These are phyloP conservation scores for Neurospora sp. DNA, from an alignment of 495 filamentous ascomycete genomes.

Conservation along the genomic window DNA sequence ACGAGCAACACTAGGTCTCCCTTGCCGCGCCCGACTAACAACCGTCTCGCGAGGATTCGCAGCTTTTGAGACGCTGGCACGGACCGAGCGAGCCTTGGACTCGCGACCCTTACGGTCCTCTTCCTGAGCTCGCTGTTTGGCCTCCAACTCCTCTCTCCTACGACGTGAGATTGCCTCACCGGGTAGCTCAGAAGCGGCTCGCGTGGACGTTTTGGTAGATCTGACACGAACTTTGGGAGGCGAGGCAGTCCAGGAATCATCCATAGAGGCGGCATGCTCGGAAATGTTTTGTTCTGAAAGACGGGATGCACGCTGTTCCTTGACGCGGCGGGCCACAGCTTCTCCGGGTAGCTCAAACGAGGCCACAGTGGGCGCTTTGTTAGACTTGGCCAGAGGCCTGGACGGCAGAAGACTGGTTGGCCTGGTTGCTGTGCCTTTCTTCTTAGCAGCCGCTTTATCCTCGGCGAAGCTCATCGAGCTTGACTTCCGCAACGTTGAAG, in stretches of 20 bases:
- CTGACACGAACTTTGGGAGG: conserved; percentile 37
- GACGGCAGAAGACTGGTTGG: conserved; percentile 36
- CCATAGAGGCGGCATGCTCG: conserved; percentile 20
- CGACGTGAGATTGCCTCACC: conserved; percentile 64
- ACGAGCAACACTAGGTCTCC: conserved; percentile 13
- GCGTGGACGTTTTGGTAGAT: conserved; percentile 52
- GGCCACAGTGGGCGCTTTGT: conserved; percentile 52
- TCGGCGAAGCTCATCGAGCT: conserved; percentile 25
- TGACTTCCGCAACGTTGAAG: conserved; percentile 23
- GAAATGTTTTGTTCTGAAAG: conserved; percentile 24
- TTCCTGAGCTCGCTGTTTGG: conserved; percentile 49
- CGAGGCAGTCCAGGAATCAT: conserved; percentile 12
- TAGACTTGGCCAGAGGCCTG: conserved; percentile 41
- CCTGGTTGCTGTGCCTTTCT: conserved; percentile 18
- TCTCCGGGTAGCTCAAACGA: conserved; percentile 65
- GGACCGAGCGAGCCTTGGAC: conserved; percentile 57
- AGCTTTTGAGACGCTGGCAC: conserved; percentile 24
- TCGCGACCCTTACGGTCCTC: conserved; percentile 45
- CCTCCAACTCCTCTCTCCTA: conserved; percentile 57
- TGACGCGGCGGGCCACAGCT: conserved; percentile 52
- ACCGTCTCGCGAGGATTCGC: conserved; percentile 41
- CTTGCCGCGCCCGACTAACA: conserved; percentile 49
- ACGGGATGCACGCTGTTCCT: conserved; percentile 42
- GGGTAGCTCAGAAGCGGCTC: conserved; percentile 57
- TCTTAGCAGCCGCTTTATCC: conserved; percentile 15